Conservation (phyloP, 305 asterid species). For the Solanum hybrid region DNA sequence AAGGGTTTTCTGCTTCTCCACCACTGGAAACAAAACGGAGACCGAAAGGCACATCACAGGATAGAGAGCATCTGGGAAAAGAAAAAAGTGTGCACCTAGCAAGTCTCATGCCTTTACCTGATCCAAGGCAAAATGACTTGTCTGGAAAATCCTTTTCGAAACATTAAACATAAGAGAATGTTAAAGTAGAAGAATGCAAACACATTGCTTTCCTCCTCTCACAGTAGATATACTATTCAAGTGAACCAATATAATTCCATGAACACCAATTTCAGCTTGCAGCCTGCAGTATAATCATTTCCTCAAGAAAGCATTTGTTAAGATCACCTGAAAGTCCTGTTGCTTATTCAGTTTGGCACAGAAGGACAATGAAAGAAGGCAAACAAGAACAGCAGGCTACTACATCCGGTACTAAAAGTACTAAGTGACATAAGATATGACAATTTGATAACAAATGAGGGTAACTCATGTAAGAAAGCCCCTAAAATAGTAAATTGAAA, state of each 20-base stretch:
- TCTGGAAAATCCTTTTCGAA: background rate
- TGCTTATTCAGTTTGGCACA: background rate
- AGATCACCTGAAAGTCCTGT: background rate
- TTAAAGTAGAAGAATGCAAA: background rate
- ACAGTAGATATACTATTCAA: background rate
- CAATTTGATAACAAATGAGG: background rate
- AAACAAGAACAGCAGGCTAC: background rate
- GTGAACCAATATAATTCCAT: background rate
- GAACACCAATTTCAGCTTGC: background rate
- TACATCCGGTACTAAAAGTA: background rate
- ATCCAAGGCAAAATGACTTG: background rate
- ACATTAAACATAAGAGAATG: background rate
- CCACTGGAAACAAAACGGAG: background rate
- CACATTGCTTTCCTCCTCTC: background rate
- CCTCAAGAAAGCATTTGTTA: background rate
- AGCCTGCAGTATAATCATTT: background rate
- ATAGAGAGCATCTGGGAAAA: background rate
- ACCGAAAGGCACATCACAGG: background rate
- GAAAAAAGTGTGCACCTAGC: background rate
- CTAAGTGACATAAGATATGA: background rate
- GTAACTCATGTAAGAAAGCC: no score
- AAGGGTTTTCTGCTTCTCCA: background rate
- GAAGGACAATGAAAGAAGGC: background rate
- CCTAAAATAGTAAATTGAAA: no score
- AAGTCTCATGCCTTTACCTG: background rate